A percentile compares a stretch with the other conserved stretches of the same genome.
phyloP scores from a whole-genome alignment of 164 flowering plant species.

The Aristolochia fimbriata region DNA sequence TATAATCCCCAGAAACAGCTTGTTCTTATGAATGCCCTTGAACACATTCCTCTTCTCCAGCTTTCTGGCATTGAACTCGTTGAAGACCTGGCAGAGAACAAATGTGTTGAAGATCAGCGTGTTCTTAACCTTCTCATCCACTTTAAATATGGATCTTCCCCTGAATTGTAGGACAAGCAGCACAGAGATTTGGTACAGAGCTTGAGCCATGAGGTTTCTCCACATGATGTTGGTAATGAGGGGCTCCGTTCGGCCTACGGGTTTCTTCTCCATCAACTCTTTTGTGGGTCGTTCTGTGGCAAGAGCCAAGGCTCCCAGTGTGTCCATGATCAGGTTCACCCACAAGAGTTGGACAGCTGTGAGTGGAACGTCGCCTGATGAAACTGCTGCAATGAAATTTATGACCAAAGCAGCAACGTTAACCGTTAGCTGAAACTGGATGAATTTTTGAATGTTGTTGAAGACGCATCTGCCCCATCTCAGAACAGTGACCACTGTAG shows the following conservation, averaged over 20 bases:
- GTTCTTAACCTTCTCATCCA: slow-evolving; percentile 1
- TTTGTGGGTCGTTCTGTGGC: slow-evolving; percentile 7
- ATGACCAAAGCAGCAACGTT: slow-evolving; percentile 31
- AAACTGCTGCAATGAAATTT: slow-evolving; percentile 29
- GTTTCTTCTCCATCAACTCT: slow-evolving; percentile 7
- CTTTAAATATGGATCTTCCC: slow-evolving; percentile 4
- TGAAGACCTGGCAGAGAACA: slow-evolving; percentile 7
- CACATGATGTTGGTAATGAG: slow-evolving; percentile 9
- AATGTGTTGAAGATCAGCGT: slow-evolving; percentile 6
- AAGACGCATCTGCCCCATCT: slow-evolving; percentile 37
- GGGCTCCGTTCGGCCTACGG: slow-evolving; percentile 8
- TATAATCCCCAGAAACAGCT: slow-evolving; percentile 4
- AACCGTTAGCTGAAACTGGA: slow-evolving; percentile 43
- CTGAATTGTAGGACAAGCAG: slow-evolving; percentile 3
- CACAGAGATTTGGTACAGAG: slow-evolving; percentile 4
- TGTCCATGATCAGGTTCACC: slow-evolving; percentile 40
- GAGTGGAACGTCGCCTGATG: slow-evolving; percentile 27
- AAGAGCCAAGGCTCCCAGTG: slow-evolving; percentile 8
- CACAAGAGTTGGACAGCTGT: slow-evolving; percentile 34
- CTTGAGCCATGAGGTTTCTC: slow-evolving; percentile 9
- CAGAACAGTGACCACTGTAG: slow-evolving; percentile 26
- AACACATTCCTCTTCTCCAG: slow-evolving; percentile 5
- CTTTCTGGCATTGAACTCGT: slow-evolving; percentile 8
- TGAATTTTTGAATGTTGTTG: slow-evolving; percentile 39
- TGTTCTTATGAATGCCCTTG: slow-evolving; percentile 7